These are phyloP conservation scores for Colletotrichum sojae DNA, from an alignment of 2,329 filamentous ascomycete species.

Conservation along the genomic window DNA sequence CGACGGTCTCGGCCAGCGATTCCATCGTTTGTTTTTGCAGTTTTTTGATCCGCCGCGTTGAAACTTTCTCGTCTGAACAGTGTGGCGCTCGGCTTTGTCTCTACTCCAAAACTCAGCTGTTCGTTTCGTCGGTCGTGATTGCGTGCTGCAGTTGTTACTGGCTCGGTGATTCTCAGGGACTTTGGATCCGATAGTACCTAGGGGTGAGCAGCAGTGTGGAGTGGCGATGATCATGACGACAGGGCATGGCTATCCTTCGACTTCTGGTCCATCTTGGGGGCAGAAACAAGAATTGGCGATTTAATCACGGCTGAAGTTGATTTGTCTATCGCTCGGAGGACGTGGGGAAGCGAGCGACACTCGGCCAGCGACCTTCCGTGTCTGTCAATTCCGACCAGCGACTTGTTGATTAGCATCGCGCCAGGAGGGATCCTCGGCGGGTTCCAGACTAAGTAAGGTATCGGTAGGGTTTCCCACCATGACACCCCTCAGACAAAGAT, in stretches of 20 bases:
- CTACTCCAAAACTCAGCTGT: constrained; percentile 5
- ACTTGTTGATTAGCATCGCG: constrained; percentile 4
- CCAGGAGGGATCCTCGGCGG: constrained; percentile 22
- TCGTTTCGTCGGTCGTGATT: constrained; percentile 1
- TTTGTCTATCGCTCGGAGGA: constrained; percentile 3
- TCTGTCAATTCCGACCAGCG: constrained; percentile 34
- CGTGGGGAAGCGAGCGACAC: constrained; percentile 4
- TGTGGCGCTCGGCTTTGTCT: neutral
- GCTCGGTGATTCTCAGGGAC: constrained; percentile 9
- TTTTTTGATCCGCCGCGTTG: neutral
- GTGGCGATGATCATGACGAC: constrained; percentile 23
- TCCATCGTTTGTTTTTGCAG: too few species aligned
- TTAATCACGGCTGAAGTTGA: constrained; percentile 1
- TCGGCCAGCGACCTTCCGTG: constrained; percentile 34
- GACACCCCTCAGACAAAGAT: constrained; percentile 36
- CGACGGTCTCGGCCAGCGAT: neutral
- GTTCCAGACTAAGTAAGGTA: constrained; percentile 20
- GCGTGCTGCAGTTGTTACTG: neutral
- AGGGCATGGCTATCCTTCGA: neutral
- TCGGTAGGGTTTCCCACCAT: constrained; percentile 18
- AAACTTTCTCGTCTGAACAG: constrained; percentile 13
- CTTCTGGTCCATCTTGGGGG: constrained; percentile 1
- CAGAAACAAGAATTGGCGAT: constrained; percentile 19
- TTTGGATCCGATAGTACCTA: neutral
- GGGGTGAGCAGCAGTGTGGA: constrained; percentile 22